Base-by-base conservation (phyloP, 495 filamentous ascomycete genomes). In the Penicillium pancosmium region DNA sequence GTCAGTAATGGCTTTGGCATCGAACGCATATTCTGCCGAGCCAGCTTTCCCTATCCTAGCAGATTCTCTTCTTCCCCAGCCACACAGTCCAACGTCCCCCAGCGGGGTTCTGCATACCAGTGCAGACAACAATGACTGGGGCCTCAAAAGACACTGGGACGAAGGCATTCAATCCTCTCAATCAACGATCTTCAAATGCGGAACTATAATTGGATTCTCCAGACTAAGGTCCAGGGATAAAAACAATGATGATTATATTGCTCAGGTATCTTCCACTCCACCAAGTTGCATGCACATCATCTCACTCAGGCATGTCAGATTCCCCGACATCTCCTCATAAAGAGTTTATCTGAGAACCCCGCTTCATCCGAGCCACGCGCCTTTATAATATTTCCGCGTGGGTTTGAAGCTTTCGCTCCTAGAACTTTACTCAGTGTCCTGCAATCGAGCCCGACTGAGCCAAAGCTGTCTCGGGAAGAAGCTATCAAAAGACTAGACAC, bases 341-440 rank as follows among this genome's bases (percentile, higher is more conserved):
- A 31, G 1, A 50, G 63, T 49, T 48, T 70, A 6, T 54, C 57
- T 27, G 49, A 21, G 3, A 47, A 13, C 8, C 1, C 38, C 1
- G 44, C 62, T 50, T 57, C 46, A 54, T 50, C 57, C 36, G 46
- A 62, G 35, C 57, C 68, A 52, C 68, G 54, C 40, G 63, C 68
- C 18, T 79, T 72, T 62, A 78, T 80, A 34, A 75, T 80, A 49
- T 89, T 96, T 72, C 92, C 90, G 1, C 85, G 86, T 33, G 93
- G 90, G 68, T 91, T 89, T n/a, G 85, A 90, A 43, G 91, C 88
- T 3, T 91, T 96, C 41, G 84, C 88, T 31, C 79, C 93, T 12
- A 89, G 91, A 68, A 84, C 79, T 12, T 73, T 96, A 51, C 80
- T 91, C 40, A 56, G 65, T 6, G 68, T 63, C 4, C 59, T 79